Evolutionary conservation across 2,329 filamentous ascomycete species (phyloP), one percentile per base, ranked within the genome.

Genomic region (Macrophomina pseudophaseolina): DNA sequence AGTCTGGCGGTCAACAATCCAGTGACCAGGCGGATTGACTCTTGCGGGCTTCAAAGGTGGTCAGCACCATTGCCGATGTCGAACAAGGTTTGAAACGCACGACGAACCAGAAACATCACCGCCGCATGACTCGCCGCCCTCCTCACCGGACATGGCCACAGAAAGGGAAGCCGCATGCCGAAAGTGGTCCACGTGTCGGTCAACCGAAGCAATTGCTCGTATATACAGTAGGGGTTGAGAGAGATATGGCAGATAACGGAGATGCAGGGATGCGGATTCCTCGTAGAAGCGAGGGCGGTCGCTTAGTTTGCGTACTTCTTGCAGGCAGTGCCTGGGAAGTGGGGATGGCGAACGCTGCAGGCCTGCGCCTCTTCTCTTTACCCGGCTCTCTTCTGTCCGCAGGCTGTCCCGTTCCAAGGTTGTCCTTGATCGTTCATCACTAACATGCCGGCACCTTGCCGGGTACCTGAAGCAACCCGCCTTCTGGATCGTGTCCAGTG

Each of bases 101-200:
- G 44, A 62, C 32, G 58, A 48, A 23, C 42, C 58, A 62, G 58
- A 38, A 62, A 62, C 58, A 62, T 62, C 58, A 49, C 58, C 5
- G 44, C 32, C 4, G 30, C 58, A 62, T 62, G 58, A 62, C 58
- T 62, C 58, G 58, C 44, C 12, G 30, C n/a, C 30, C 30, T 62
- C 28, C 38, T 33, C 58, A 35, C 30, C 58, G 58, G 58, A 49
- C 58, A 28, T 62, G 40, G 16, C 58, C 30, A 62, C 58, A 38
- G 42, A 49, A 49, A 38, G 32, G 42, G 58, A 51, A 49, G 58
- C 30, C 40, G 16, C 28, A 9, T 40, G 23, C 58, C n/a, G 58
- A 14, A 14, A 12, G 42, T 49, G 14, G 30, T 18, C 32, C 18
- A 28, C 12, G 53, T 35, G 53, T 40, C 18, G 23, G 7, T 14